Conservation (phyloP, 108 stramenopile species). For the Nitzschia sp. region DNA sequence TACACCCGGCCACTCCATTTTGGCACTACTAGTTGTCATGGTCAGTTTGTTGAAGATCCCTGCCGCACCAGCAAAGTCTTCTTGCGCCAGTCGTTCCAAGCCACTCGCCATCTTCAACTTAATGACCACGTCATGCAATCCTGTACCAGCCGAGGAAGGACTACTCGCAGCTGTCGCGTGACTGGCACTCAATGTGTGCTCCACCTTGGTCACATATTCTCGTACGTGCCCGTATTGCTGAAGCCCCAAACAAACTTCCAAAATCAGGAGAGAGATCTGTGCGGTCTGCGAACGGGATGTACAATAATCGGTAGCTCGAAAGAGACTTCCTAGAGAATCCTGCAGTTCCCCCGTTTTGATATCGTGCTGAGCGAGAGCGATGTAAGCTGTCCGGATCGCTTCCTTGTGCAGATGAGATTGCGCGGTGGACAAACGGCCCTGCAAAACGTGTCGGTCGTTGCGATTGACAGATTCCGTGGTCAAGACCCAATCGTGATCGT, state of each 20-base stretch:
- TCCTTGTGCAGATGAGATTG: constrained; percentile 80
- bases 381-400: constrained; percentile 69
- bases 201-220: constrained; percentile 30
- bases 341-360: constrained; percentile 37
- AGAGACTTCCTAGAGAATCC: constrained; percentile 44
- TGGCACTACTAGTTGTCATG: constrained; percentile 7
- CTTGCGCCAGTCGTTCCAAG: constrained; percentile 33
- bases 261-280: constrained; percentile 48
- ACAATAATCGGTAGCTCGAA: constrained; percentile 68
- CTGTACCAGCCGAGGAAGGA: neutral
- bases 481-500: constrained; percentile 20
- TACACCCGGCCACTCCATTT: constrained; percentile 30
- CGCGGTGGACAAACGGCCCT: constrained; percentile 64
- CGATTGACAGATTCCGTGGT: constrained; percentile 28
- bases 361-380: constrained; percentile 50
- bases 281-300: constrained; percentile 56
- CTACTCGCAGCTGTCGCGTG: neutral
- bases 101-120: constrained; percentile 36
- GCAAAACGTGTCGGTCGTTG: constrained; percentile 38
- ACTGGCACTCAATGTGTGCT: constrained; percentile 26
- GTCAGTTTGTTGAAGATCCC: constrained; percentile 5
- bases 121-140: constrained; percentile 12
- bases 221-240: constrained; percentile 11
- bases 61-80: constrained; percentile 31
- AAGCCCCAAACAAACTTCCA: constrained; percentile 35